Evolutionary conservation across 345 rosid genomes (phyloP), one percentile per base, ranked within the genome.

Genomic region (Litchi chinensis): DNA sequence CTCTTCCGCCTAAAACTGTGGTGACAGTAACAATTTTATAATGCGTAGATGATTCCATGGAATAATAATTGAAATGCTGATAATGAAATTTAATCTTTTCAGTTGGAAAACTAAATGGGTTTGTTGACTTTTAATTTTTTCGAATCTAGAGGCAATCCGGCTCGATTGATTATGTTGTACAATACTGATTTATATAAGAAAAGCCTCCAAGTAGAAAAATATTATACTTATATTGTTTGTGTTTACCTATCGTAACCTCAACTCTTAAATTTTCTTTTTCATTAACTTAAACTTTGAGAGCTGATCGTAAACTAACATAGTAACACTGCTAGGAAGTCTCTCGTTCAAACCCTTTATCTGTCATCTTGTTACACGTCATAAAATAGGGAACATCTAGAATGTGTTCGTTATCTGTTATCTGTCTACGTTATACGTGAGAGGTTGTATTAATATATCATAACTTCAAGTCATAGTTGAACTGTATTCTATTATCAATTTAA

Each of bases 71-170:
- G 21, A 41, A 74, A 15, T 7, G 57, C 12, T 21, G 13, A 74
- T 60, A 62, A 12, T 8, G 44, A 12, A 73, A 60, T 37, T 77
- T 77, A 66, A 54, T 54, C 12, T 5, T 54, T 6, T 5, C 8
- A 32, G 21, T 72, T 37, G 6, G 21, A 5, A 65, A 16, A 66
- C 3, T 37, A 46, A 26, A 41, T 67, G 71, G 68, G 78, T 73
- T 68, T 26, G 76, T 77, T 68, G 81, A 70, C 64, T 69, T 82
- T 24, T 8, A 8, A 11, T 16, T 67, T 18, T 48, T 66, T 68
- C 81, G 78, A 73, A 81, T 68, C 72, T 74, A 62, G 81, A 62
- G 81, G 75, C 84, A 68, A 15, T 68, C 16, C n/a, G 46, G 22
- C 75, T 19, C 26, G 37, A 65, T 73, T 18, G 32, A 65, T 63